Evolutionary conservation across 2,329 filamentous ascomycete genomes (phyloP).

Genomic region (Fusarium circinatum): DNA sequence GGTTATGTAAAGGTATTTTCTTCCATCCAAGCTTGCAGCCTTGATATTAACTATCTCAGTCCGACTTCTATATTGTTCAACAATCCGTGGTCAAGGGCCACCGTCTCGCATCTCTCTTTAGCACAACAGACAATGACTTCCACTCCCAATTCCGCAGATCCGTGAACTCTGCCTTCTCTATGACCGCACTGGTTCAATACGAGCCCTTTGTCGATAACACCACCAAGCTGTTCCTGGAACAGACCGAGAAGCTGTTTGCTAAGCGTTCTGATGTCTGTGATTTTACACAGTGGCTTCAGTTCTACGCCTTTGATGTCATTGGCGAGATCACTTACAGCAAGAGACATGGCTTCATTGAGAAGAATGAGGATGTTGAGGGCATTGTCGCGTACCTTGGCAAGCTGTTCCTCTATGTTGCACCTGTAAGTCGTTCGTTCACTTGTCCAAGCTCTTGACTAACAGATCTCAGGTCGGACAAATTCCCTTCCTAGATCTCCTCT

Average conservation of each 20-base stretch:
- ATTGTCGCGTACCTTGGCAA: slow-evolving; percentile 73
- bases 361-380: slow-evolving; percentile 78
- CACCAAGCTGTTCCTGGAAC: slow-evolving; percentile 74
- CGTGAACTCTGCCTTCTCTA: slow-evolving; percentile 80
- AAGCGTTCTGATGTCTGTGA: slow-evolving; percentile 55
- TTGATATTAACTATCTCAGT: too few species aligned
- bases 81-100: slow-evolving; percentile 76
- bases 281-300: slow-evolving; percentile 79
- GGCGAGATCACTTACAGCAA: slow-evolving; percentile 82
- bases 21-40: too few species aligned
- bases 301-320: slow-evolving; percentile 85
- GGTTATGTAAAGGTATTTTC: slow-evolving; percentile 83
- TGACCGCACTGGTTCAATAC: slow-evolving; percentile 80
- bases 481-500: slow-evolving; percentile 73
- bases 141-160: slow-evolving; percentile 79
- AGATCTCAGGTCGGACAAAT: slow-evolving; percentile 73
- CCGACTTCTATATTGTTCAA: slow-evolving; percentile 84
- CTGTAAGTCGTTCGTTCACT: slow-evolving; percentile 53
- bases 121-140: slow-evolving; percentile 78
- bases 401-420: slow-evolving; percentile 77
- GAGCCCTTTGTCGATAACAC: slow-evolving; percentile 84
- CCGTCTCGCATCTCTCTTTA: slow-evolving; percentile 78
- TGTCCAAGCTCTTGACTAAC: not conserved
- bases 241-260: slow-evolving; percentile 67
- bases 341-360: slow-evolving; percentile 78